phyloP scores from a whole-genome alignment of 768 basidiomycete genomes.

The Chalciporus pseudorubinellus region DNA sequence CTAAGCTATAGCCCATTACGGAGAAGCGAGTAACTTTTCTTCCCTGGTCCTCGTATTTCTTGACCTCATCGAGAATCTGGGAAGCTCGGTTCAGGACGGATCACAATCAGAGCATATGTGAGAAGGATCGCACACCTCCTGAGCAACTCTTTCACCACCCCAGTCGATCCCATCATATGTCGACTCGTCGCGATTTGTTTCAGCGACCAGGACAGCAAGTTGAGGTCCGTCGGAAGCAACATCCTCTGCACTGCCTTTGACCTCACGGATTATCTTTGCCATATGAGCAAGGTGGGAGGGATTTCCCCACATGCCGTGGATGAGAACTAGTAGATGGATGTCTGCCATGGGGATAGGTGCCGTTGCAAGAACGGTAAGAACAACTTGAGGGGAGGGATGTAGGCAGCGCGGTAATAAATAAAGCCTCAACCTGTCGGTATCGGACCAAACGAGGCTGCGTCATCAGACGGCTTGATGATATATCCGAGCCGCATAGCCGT shows the following conservation, averaged over 20 bases:
- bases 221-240: constrained; percentile 33
- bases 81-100: constrained; percentile 2
- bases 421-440: too few relatives aligned
- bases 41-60: constrained; percentile 50
- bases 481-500: too few relatives aligned
- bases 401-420: too few relatives aligned
- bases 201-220: constrained; percentile 61
- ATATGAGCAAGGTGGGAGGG: constrained; percentile 62
- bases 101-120: not conserved
- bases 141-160: constrained; percentile 75
- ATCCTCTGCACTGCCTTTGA: constrained; percentile 26
- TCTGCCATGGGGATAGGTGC: constrained; percentile 20
- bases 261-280: constrained; percentile 51
- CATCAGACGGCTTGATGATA: too few relatives aligned
- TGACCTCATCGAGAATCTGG: constrained; percentile 57
- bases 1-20: constrained; percentile 75
- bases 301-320: constrained; percentile 81
- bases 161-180: constrained; percentile 87
- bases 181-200: constrained; percentile 61
- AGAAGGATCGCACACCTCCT: constrained; percentile 53
- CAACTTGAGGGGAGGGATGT: too few relatives aligned
- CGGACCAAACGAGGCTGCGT: too few relatives aligned
- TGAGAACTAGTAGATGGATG: constrained; percentile 44
- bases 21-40: constrained; percentile 67
- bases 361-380: not conserved